Evolutionary conservation across 768 basidiomycete genomes (phyloP).

Genomic region (Leccinum incarnatum): DNA sequence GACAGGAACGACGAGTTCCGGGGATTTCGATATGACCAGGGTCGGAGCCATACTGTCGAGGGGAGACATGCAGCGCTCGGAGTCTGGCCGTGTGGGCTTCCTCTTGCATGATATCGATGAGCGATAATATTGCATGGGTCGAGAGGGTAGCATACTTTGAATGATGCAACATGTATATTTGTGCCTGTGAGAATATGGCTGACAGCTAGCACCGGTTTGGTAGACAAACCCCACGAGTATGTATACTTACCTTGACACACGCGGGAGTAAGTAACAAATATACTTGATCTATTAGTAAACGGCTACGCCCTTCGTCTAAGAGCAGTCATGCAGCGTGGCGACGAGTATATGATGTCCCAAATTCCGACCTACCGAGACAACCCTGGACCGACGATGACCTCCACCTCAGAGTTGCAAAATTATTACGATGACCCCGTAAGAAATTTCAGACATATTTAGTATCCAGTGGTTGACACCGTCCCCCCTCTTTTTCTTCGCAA

Average conservation of each 20-base stretch:
- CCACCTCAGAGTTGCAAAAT: slow-evolving; percentile 26
- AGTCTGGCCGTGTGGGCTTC: slow-evolving; percentile 13
- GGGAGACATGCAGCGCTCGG: slow-evolving; percentile 8
- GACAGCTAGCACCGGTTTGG: not conserved
- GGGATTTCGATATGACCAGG: slow-evolving; percentile 2
- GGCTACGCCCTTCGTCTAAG: not conserved
- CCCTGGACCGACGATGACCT: not conserved
- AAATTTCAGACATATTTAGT: not conserved
- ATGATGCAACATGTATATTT: slow-evolving; percentile 2
- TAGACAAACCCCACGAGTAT: not conserved
- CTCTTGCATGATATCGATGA: slow-evolving; percentile 7
- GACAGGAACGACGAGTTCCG: not conserved
- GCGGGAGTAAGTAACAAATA: not conserved
- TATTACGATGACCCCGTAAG: slow-evolving; percentile 31
- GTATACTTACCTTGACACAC: too few relatives aligned
- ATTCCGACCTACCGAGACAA: slow-evolving; percentile 23
- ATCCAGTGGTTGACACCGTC: slow-evolving; percentile 1
- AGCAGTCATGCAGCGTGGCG: slow-evolving; percentile 19
- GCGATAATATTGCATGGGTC: not conserved
- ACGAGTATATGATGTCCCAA: slow-evolving; percentile 26
- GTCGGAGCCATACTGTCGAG: slow-evolving; percentile 11
- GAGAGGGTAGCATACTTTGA: not conserved
- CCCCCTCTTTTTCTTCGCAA: not conserved
- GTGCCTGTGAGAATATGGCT: not conserved
- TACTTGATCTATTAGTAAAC: not conserved